Base-by-base conservation (phyloP, 1,284 basidiomycete species). In the Cryptococcus sp. region DNA sequence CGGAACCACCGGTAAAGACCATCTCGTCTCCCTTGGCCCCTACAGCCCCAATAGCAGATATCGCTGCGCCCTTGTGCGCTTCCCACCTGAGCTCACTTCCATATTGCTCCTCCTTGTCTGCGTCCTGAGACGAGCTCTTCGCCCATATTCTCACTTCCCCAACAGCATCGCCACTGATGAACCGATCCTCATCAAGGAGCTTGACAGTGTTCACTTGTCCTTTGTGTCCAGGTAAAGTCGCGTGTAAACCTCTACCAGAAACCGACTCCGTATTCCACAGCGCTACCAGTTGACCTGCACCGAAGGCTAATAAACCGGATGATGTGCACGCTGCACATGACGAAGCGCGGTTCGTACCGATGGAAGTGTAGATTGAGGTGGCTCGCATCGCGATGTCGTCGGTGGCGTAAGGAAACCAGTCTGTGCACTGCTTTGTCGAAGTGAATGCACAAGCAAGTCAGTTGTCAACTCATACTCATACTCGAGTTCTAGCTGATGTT, bases 1-100 rank as follows among this genome's bases (percentile, higher is more conserved):
- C 91, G 0, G 91, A 93, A 30, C 88, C 86, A 1, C 90, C 92
- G 1, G 90, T 90, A 3, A 87, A 81, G 6, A 93, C 43, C 6
- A 69, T 64, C 41, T 81, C 79, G 35, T 80, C 69, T 0, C 51
- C 73, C 19, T 30, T 27, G 61, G 40, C 45, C 58, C 79, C 56
- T 80, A 76, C 4, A 13, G 82, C 78, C 43, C 82, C 83, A 2
- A 93, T 70, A 7, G 85, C 81, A 20, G 88, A 88, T n/a, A 93
- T 83, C 1, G 87, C 80, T 55, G 85, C 83, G 22, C 76, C 64
- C n/a, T 59, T 55, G 77, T 94, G 91, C 5, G 88, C 89, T 61
- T 84, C 78, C 13, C 83, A 64, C 19, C 30, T 48, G 11, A 30
- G 35, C 38, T 52, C 53, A 55, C 66, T 43, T 25, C 63, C 58